Base-by-base conservation (phyloP, 768 basidiomycete species). In the Rhodotorula graminis region DNA sequence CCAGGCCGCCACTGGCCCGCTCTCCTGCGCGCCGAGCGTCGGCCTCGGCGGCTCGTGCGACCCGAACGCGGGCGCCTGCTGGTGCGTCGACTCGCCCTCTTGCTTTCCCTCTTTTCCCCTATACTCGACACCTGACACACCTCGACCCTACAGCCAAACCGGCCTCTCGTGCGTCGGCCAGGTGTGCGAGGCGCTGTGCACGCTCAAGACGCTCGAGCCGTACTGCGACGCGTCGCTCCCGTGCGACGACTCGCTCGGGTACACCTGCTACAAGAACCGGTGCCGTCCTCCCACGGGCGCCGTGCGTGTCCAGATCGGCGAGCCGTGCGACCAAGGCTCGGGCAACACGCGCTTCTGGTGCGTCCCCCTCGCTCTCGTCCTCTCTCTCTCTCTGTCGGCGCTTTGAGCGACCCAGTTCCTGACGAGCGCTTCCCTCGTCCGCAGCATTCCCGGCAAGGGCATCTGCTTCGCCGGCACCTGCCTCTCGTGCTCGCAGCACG, bases 281-380 rank as follows among this genome's bases (percentile, higher is more conserved):
- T 75, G 74, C 57, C 53, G 74, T 2, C 74, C 74, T 31, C 74
- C 74, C 4, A 53, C 67, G 16, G 70, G 70, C 0, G 70, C 74
- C 2, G 55, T 71, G 19, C 63, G 74, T 11, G 74, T 75, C 33
- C 64, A 52, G 49, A 56, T 56, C 46, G 64, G 37, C 47, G 64
- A 69, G 31, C 31, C 58, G 1, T 75, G 74, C 67, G 67, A 75
- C 57, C 74, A 75, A 29, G 74, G 74, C 21, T 19, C 59, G 0
- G 70, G 55, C 33, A 75, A 75, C 74, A 71, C 70, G 25, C 50
- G 50, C 16, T 75, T 75, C 70, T 75, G 74, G 73, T 74, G 37
- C 58, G 69, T 5, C 40, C 21, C 23, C 53, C 21, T 18, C 23
- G 18, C 27, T 19, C 33, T 10, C 6, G 27, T 5, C 7, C 37